Evolutionary conservation across 176 grass and related monocot species (phyloP), one percentile per base, ranked within the genome.

Genomic region (Leersia perrieri): DNA sequence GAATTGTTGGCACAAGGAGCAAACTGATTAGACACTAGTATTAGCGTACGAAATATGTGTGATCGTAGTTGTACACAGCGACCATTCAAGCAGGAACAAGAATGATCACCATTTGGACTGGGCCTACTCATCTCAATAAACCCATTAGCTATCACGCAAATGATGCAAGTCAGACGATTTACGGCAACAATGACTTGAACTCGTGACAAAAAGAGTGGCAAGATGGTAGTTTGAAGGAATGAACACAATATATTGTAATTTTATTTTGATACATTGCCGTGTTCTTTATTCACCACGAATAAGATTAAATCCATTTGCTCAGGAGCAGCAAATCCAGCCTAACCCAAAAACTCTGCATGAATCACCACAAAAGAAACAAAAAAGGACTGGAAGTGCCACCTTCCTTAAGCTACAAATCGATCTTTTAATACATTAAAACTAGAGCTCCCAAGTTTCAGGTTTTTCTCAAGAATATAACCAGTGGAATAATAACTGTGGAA

Each of bases 371-470:
- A 14, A 58, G 47, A 77, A 81, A 66, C 40, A 15, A 11, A 86
- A 82, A 35, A 73, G 75, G 62, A 51, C 73, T 82, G 73, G 66
- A 82, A 77, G 72, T 81, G 72, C 66, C 82, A 76, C 23, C 88
- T 82, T 72, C 72, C 78, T 71, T 82, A 42, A 72, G 80, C 72
- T 82, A 78, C 31, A 62, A 66, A 86, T 68, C 44, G 72, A 64
- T 78, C 60, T 70, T 73, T 85, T 81, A 72, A 90, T 86, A 82
- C 79, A 90, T 78, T 84, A 78, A 90, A 84, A 86, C 80, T 82
- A 86, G 61, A 47, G 32, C 74, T 65, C 60, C 4, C 16, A 76
- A 73, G 66, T 76, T 86, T 38, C 79, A 86, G 49, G 32, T 75
- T 64, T 64, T 74, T 78, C 73, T 49, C 74, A 78, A 61, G 80